These are phyloP conservation scores for Phytophthora palmivora DNA, from an alignment of 352 stramenopile genomes.

Conservation along the genomic window DNA sequence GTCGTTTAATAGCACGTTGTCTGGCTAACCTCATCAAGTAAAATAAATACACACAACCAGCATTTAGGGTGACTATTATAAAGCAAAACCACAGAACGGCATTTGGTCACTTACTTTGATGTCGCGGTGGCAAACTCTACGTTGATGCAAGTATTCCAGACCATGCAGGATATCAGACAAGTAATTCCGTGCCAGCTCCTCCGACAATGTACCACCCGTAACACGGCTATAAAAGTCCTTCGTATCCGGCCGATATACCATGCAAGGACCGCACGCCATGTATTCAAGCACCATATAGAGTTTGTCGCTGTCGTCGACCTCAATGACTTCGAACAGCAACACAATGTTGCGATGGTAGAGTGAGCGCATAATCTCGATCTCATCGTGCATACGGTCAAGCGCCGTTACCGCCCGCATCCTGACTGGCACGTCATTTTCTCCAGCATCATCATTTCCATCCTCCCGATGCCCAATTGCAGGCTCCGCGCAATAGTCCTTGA, in stretches of 20 bases:
- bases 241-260: constrained; percentile 74
- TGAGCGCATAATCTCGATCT: constrained; percentile 89
- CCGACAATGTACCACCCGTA: constrained; percentile 58
- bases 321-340: constrained; percentile 92
- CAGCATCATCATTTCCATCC: neutral
- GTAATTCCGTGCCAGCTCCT: constrained; percentile 72
- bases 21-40: constrained; percentile 51
- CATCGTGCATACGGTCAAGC: constrained; percentile 79
- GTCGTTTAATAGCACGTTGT: constrained; percentile 90
- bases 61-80: neutral
- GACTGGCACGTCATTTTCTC: constrained; percentile 12
- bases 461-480: constrained; percentile 7
- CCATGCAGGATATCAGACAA: constrained; percentile 79
- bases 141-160: constrained; percentile 80
- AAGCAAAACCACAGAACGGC: neutral
- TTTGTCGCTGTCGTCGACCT: constrained; percentile 78
- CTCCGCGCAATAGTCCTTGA: constrained; percentile 80
- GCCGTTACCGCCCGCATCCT: constrained; percentile 82
- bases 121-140: constrained; percentile 87
- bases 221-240: constrained; percentile 77
- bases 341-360: constrained; percentile 93
- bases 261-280: constrained; percentile 84
- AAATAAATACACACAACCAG: constrained; percentile 11
- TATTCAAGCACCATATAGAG: constrained; percentile 90
- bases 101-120: constrained; percentile 70